These are phyloP conservation scores for Rhizopus sp. DNA, from an alignment of 371 early-diverging fungal genomes.

Conservation along the genomic window DNA sequence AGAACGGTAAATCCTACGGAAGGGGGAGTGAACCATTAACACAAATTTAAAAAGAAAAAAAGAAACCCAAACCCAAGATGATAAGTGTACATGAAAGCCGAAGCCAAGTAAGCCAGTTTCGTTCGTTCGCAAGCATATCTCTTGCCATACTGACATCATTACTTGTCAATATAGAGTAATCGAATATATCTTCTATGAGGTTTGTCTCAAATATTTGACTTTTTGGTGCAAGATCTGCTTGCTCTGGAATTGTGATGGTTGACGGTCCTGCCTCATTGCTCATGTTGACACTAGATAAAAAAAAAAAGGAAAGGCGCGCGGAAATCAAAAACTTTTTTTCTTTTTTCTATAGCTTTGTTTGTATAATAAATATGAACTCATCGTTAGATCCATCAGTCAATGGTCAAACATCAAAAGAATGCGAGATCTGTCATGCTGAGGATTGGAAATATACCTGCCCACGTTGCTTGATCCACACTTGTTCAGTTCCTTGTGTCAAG, in stretches of 20 bases:
- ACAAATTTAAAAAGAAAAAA: neutral
- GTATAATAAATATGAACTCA: neutral
- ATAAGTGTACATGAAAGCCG: constrained; percentile 41
- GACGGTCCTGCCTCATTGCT: constrained; percentile 13
- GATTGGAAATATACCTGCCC: constrained; percentile 73
- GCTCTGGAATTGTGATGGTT: neutral
- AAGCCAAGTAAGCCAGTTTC: constrained; percentile 49
- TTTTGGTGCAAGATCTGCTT: constrained; percentile 17
- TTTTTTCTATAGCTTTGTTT: neutral
- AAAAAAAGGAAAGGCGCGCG: neutral
- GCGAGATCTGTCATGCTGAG: constrained; percentile 38
- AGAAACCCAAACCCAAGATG: constrained; percentile 31
- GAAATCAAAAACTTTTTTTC: neutral
- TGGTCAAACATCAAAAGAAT: constrained; percentile 12
- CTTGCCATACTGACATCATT: constrained; percentile 37
- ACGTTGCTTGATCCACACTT: constrained; percentile 60
- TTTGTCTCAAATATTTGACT: constrained; percentile 4
- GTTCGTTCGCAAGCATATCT: constrained; percentile 45
- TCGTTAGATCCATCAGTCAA: neutral
- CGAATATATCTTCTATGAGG: constrained; percentile 10
- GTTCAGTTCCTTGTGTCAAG: constrained; percentile 68
- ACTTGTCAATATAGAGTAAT: constrained; percentile 27
- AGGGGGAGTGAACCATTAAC: neutral
- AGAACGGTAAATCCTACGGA: constrained; percentile 40
- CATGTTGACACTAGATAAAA: neutral